Conservation (phyloP, 129 eudicot genomes). For the Glebionis coronaria region DNA sequence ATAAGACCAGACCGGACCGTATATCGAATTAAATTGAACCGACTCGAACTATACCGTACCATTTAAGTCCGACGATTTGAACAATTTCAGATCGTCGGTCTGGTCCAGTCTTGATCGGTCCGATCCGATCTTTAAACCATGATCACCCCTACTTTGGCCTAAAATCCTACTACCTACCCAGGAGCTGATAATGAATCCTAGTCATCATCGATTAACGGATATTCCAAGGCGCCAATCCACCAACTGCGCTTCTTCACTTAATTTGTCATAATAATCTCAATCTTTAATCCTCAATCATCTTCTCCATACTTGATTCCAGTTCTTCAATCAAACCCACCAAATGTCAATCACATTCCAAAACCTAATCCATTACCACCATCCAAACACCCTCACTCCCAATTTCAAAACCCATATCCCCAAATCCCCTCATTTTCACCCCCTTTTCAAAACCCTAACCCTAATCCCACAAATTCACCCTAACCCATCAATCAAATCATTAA, state of each 20-base stretch:
- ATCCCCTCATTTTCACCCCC: constrained; percentile 23
- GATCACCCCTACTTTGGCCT: too few relatives aligned
- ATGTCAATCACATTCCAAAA: constrained; percentile 62
- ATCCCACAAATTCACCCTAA: neutral
- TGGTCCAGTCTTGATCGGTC: too few relatives aligned
- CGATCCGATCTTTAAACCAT: too few relatives aligned
- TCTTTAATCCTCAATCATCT: constrained; percentile 18
- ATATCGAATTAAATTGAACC: too few relatives aligned
- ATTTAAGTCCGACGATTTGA: too few relatives aligned
- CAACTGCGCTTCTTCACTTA: constrained; percentile 10
- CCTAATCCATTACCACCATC: constrained; percentile 32
- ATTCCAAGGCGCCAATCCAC: constrained; percentile 44
- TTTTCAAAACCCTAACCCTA: constrained; percentile 21
- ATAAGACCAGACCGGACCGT: too few relatives aligned
- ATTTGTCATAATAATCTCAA: constrained; percentile 18
- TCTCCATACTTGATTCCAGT: neutral
- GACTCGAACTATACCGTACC: too few relatives aligned
- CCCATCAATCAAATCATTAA: constrained; percentile 19
- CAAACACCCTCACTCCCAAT: constrained; percentile 35
- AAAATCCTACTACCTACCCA: constrained; percentile 17
- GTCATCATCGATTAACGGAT: constrained; percentile 16
- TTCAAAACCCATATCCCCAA: constrained; percentile 28
- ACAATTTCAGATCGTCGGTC: too few relatives aligned
- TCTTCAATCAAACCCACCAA: constrained; percentile 9
- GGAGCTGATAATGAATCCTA: neutral